Percentiles rank a stretch among this genome's conserved stretches.
Conservation (phyloP, 2,329 filamentous ascomycete genomes). For the Arthrobotrys musiformis region DNA sequence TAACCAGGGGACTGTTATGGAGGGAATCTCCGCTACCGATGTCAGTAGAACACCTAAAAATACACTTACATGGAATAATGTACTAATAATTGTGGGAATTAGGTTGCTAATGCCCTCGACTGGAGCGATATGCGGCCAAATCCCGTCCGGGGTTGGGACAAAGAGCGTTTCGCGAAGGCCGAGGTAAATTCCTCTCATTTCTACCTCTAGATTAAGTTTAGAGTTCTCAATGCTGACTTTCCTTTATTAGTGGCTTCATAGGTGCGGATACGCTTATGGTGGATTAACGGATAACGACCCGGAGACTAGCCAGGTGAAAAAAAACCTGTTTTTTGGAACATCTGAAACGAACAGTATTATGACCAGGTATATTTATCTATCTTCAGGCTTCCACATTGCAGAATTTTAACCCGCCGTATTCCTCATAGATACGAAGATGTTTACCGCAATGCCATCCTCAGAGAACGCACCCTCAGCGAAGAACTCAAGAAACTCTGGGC, state of each 20-base stretch:
- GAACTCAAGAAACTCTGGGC: not conserved
- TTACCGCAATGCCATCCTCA: slow-evolving; percentile 2
- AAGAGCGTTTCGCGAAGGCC: slow-evolving; percentile 10
- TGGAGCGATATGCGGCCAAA: not conserved
- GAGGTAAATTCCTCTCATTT: no score
- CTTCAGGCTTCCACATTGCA: not conserved
- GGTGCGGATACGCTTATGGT: slow-evolving; percentile 4
- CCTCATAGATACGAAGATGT: slow-evolving; percentile 6
- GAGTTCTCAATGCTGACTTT: not conserved
- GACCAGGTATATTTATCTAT: not conserved
- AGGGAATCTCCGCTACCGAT: slow-evolving; percentile 9
- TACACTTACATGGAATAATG: no score
- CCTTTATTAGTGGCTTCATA: slow-evolving; percentile 2
- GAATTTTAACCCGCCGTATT: not conserved
- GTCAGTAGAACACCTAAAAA: not conserved
- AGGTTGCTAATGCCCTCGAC: not conserved
- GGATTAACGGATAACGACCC: not conserved
- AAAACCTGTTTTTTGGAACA: slow-evolving; percentile 27
- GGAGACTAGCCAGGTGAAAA: not conserved
- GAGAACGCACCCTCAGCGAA: not conserved
- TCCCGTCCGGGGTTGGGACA: not conserved
- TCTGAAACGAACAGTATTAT: slow-evolving; percentile 26
- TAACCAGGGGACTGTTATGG: slow-evolving; percentile 1
- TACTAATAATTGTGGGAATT: not conserved
- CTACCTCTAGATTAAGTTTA: no score